Evolutionary conservation across 2,329 filamentous ascomycete species (phyloP).

Genomic region (Didymella pinodella): DNA sequence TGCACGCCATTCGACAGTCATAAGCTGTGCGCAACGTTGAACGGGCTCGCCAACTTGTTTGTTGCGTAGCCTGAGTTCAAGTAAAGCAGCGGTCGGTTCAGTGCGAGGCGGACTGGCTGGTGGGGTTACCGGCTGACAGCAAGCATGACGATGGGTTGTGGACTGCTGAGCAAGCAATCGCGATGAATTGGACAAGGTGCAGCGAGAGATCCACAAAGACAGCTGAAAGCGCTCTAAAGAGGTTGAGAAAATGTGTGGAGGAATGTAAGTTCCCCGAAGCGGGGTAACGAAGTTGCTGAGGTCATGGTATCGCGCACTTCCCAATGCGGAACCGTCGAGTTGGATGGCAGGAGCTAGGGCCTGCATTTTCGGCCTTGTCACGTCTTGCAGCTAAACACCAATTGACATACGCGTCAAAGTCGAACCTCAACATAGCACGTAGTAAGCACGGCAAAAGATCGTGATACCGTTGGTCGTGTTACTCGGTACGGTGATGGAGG

Average conservation of each 20-base stretch:
- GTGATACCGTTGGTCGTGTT: slow-evolving; percentile 4
- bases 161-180: slow-evolving; percentile 18
- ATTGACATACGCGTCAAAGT: slow-evolving; percentile 9
- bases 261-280: slow-evolving; percentile 2
- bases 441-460: slow-evolving; percentile 6
- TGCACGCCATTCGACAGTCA: slow-evolving; percentile 10
- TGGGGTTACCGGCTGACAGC: slow-evolving; percentile 14
- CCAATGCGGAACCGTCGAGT: slow-evolving; percentile 10
- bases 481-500: neutral
- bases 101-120: slow-evolving; percentile 6
- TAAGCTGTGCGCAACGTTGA: slow-evolving; percentile 10
- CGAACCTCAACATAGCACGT: slow-evolving; percentile 1
- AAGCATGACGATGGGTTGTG: slow-evolving; percentile 7
- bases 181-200: neutral
- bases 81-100: slow-evolving; percentile 14
- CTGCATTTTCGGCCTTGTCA: neutral
- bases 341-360: slow-evolving; percentile 7
- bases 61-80: slow-evolving; percentile 8
- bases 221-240: neutral
- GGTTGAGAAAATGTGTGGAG: slow-evolving; percentile 1
- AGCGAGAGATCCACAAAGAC: slow-evolving; percentile 4
- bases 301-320: slow-evolving; percentile 19
- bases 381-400: neutral
- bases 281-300: slow-evolving; percentile 11
- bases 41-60: slow-evolving; percentile 8